Percentiles rank a stretch among this genome's conserved stretches.
Conservation (phyloP, 1,284 basidiomycete species). For the Melanopsichium pennsylvanicum region DNA sequence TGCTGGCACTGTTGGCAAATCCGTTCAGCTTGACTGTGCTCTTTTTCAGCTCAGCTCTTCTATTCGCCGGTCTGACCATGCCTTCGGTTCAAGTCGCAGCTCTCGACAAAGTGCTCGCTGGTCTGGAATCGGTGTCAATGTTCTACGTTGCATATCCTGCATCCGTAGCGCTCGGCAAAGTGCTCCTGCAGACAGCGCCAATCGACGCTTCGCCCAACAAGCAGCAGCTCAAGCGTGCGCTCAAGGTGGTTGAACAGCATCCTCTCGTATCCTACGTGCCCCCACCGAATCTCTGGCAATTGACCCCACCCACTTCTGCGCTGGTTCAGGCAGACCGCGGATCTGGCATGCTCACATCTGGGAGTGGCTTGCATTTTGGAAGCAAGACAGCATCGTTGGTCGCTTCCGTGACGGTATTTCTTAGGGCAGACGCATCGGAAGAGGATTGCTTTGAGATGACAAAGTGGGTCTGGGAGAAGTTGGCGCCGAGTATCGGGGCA, state of each 20-base stretch:
- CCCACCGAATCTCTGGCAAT: constrained; percentile 60
- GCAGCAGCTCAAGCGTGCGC: constrained; percentile 45
- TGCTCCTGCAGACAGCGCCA: constrained; percentile 62
- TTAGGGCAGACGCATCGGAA: constrained; percentile 46
- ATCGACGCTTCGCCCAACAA: constrained; percentile 13
- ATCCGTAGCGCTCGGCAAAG: constrained; percentile 55
- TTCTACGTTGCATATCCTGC: constrained; percentile 61
- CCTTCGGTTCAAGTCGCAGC: constrained; percentile 59
- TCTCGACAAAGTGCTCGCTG: constrained; percentile 63
- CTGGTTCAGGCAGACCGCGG: constrained; percentile 29
- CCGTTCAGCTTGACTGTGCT: constrained; percentile 62
- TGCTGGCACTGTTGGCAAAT: constrained; percentile 56
- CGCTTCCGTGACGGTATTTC: constrained; percentile 50
- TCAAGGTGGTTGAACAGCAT: constrained; percentile 56
- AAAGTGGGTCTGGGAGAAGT: constrained; percentile 57
- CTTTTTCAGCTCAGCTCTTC: constrained; percentile 57
- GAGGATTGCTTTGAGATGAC: constrained; percentile 58
- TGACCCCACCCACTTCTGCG: constrained; percentile 58
- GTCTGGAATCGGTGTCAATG: constrained; percentile 60
- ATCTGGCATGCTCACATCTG: constrained; percentile 30
- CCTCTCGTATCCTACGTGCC: constrained; percentile 52
- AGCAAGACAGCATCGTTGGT: constrained; percentile 57
- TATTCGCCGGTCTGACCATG: constrained; percentile 53
- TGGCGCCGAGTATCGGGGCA: constrained; percentile 56
- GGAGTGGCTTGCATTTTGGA: constrained; percentile 37